Percentiles rank a stretch among this genome's conserved stretches.
phyloP scores from a whole-genome alignment of 805 yeast genomes.

The Wickerhamomyces chambardii region DNA sequence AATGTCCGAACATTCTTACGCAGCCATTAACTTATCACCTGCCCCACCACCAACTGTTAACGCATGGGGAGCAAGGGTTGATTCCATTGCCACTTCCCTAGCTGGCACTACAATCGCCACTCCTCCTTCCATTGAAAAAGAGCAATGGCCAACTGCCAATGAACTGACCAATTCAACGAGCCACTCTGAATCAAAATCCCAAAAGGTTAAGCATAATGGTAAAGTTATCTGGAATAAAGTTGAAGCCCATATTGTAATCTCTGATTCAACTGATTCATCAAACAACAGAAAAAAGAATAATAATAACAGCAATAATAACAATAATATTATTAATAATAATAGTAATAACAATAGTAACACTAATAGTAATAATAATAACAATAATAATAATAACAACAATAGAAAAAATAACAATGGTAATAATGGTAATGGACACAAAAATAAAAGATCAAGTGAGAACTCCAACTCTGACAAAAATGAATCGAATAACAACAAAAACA shows the following conservation, averaged over 20 bases:
- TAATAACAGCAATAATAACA: slow-evolving; percentile 1
- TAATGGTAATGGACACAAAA: slow-evolving; percentile 3
- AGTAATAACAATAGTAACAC: neutral
- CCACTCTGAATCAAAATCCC: slow-evolving; percentile 4
- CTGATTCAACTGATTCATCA: slow-evolving; percentile 4
- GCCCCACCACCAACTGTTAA: slow-evolving; percentile 17
- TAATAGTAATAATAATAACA: neutral
- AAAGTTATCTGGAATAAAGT: slow-evolving; percentile 67
- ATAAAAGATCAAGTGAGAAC: too few relatives aligned
- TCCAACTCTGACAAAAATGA: too few relatives aligned
- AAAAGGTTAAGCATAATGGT: slow-evolving; percentile 11
- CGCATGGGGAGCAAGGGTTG: slow-evolving; percentile 14
- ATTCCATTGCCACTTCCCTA: neutral
- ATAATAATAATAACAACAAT: neutral
- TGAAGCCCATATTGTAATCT: slow-evolving; percentile 41
- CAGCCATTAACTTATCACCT: slow-evolving; percentile 14
- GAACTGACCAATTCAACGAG: slow-evolving; percentile 1
- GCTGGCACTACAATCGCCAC: neutral
- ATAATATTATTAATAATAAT: slow-evolving; percentile 1
- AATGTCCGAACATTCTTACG: neutral
- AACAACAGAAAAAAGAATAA: slow-evolving; percentile 3
- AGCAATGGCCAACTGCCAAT: slow-evolving; percentile 14
- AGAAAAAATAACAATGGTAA: slow-evolving; percentile 12
- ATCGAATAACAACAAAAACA: slow-evolving; percentile 5
- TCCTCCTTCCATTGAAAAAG: slow-evolving; percentile 2